Base-by-base conservation (phyloP, 1,284 basidiomycete species). In the Ustilago curta region DNA sequence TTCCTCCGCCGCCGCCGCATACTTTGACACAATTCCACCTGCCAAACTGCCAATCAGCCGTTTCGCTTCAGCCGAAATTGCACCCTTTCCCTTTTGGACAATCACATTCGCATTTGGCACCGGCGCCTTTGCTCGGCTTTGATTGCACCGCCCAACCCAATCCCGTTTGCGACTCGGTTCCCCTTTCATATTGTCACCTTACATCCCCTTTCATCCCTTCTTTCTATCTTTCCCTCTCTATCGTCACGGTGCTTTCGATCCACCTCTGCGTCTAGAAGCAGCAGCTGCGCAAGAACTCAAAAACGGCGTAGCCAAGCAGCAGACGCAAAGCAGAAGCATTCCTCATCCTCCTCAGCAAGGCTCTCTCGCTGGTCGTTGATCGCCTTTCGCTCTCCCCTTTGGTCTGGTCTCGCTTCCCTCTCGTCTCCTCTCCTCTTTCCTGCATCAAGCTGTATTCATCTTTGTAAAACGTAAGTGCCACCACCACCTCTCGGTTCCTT, bases 361-460 rank as follows among this genome's bases (percentile, higher is more conserved):
- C 51, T 48, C 49, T 64, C 18, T 58, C 68, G 61, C 68, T 70
- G 68, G 68, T 64, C 68, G 68, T 49, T 37, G 44, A 53, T 51
- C 49, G 54, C 61, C 61, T 64, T 59, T 51, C 49, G 54, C 61
- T 58, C 60, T 59, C 27, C 31, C 21, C 42, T 55, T 27, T 45
- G 49, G 58, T 58, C 59, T 59, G n/a, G n/a, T n/a, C n/a, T n/a
- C n/a, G n/a, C n/a, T n/a, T n/a, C n/a, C n/a, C n/a, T n/a, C n/a
- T 14, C 31, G n/a, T 37, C 52, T 35, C 39, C 39, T 47, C n/a
- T 23, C 8, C 9, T 40, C 21, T 39, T n/a, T 3, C 23, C 44
- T 64, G 50, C 40, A 54, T 50, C 32, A 57, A 50, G 39, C 43
- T 39, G 54, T 42, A 45, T 35, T 43, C n/a, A 25, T 47, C 16